These are phyloP conservation scores for Sporothrix variecibatus DNA, from an alignment of 2,329 filamentous ascomycete genomes.

Conservation along the genomic window DNA sequence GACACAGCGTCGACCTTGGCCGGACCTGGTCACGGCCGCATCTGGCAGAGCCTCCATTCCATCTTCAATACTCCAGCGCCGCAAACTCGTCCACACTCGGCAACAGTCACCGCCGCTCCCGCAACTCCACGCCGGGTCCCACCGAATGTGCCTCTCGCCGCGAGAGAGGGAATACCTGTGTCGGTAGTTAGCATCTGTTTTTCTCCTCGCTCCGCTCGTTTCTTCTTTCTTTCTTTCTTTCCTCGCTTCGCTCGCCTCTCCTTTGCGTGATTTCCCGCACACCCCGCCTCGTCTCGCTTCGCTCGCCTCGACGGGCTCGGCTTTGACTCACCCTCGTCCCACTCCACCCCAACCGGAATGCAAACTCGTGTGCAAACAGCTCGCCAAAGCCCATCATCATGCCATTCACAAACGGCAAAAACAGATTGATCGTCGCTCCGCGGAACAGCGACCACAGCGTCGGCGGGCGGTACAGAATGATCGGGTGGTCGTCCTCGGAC, in stretches of 20 bases:
- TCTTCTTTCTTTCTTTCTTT: neutral
- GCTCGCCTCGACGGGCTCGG: neutral
- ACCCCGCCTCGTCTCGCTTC: too few species aligned
- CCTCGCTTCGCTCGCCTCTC: neutral
- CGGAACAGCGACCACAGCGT: conserved; percentile 83
- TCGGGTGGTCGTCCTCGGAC: conserved; percentile 53
- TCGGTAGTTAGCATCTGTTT: conserved; percentile 8
- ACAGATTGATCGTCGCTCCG: conserved; percentile 91
- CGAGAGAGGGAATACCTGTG: conserved; percentile 58
- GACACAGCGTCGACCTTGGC: too few species aligned
- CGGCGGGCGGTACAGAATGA: conserved; percentile 87
- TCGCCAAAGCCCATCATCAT: conserved; percentile 98
- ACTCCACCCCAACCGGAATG: conserved; percentile 90
- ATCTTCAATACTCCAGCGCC: neutral
- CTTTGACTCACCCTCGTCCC: conserved; percentile 75
- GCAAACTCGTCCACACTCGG: conserved; percentile 1
- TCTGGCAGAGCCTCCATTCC: too few species aligned
- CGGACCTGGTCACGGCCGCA: too few species aligned
- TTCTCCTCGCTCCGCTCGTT: neutral
- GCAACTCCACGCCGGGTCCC: conserved; percentile 81
- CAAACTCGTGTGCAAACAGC: conserved; percentile 92
- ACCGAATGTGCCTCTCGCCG: conserved; percentile 66
- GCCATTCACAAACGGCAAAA: conserved; percentile 94
- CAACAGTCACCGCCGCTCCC: conserved; percentile 58
- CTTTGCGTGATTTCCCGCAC: too few species aligned